phyloP scores from a whole-genome alignment of 495 filamentous ascomycete genomes.

The Pseudevernia furfuracea region DNA sequence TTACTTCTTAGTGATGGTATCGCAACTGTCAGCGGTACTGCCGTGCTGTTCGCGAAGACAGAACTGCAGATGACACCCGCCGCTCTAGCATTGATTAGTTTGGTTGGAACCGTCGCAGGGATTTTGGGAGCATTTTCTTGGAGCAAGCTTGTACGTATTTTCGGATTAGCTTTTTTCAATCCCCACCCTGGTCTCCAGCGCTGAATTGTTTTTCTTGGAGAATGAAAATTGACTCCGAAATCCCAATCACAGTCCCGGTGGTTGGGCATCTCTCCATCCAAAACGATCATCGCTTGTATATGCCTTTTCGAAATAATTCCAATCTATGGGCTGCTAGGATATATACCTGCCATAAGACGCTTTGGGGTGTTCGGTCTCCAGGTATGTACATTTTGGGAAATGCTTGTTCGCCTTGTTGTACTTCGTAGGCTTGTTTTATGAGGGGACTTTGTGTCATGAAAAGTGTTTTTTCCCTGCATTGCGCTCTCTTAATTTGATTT shows the following conservation, averaged over 20 bases:
- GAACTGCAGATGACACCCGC: conserved; percentile 81
- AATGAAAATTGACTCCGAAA: background rate
- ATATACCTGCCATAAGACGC: conserved; percentile 68
- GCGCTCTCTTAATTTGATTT: background rate
- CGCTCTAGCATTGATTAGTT: conserved; percentile 85
- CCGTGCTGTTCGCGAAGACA: conserved; percentile 92
- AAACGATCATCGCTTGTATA: conserved; percentile 88
- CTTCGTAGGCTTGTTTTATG: background rate
- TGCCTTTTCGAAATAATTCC: conserved; percentile 86
- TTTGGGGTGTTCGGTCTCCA: conserved; percentile 78
- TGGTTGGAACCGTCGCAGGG: conserved; percentile 76
- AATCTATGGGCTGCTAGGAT: conserved; percentile 83
- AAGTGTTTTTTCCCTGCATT: background rate
- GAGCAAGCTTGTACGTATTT: conserved; percentile 48
- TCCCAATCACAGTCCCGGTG: conserved; percentile 38
- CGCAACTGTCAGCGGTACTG: conserved; percentile 89
- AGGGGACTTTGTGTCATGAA: background rate
- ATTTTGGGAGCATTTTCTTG: conserved; percentile 85
- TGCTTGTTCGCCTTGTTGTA: background rate
- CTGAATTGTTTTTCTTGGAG: background rate
- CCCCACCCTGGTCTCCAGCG: background rate
- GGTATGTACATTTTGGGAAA: background rate
- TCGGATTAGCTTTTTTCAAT: background rate
- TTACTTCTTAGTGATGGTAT: conserved; percentile 91
- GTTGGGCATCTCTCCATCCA: conserved; percentile 60